Evolutionary conservation across 352 stramenopile genomes (phyloP).

Genomic region (Phytophthora sp.): DNA sequence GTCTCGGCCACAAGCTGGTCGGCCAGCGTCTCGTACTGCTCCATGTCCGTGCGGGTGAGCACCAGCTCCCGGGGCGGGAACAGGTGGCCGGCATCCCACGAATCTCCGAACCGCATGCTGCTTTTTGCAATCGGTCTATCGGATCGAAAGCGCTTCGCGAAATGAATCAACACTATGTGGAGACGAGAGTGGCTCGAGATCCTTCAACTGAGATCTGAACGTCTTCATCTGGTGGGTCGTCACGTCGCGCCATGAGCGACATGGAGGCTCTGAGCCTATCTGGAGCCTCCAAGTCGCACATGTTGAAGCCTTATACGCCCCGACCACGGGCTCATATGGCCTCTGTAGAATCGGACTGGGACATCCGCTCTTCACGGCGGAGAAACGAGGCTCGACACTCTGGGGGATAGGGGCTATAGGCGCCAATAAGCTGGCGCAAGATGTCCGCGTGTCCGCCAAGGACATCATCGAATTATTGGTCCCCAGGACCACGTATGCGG

Average conservation of each 20-base stretch:
- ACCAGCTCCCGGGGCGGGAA: conserved; percentile 38
- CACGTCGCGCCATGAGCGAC: conserved; percentile 16
- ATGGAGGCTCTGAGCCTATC: not conserved
- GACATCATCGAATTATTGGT: not conserved
- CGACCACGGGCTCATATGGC: too few species aligned
- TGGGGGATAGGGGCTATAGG: conserved; percentile 13
- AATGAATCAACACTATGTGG: conserved; percentile 34
- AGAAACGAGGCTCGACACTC: conserved; percentile 30
- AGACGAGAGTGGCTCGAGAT: conserved; percentile 18
- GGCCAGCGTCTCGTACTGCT: conserved; percentile 33
- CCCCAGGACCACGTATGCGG: too few species aligned
- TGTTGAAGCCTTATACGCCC: too few species aligned
- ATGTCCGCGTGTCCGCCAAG: conserved; percentile 17
- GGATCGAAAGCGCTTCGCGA: conserved; percentile 24
- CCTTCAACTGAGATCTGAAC: conserved; percentile 32
- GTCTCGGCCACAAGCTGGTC: conserved; percentile 44
- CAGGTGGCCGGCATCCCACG: conserved; percentile 42
- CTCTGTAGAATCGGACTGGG: conserved; percentile 31
- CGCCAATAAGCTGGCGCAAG: conserved; percentile 18
- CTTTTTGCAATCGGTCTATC: conserved; percentile 1
- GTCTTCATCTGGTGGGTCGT: conserved; percentile 13
- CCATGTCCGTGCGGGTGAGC: conserved; percentile 25
- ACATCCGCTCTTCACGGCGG: conserved; percentile 23
- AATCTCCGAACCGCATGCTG: conserved; percentile 39
- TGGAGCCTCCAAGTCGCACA: too few species aligned